Conservation (phyloP, 2,329 filamentous ascomycete genomes). For the Zymoseptoria passerinii region DNA sequence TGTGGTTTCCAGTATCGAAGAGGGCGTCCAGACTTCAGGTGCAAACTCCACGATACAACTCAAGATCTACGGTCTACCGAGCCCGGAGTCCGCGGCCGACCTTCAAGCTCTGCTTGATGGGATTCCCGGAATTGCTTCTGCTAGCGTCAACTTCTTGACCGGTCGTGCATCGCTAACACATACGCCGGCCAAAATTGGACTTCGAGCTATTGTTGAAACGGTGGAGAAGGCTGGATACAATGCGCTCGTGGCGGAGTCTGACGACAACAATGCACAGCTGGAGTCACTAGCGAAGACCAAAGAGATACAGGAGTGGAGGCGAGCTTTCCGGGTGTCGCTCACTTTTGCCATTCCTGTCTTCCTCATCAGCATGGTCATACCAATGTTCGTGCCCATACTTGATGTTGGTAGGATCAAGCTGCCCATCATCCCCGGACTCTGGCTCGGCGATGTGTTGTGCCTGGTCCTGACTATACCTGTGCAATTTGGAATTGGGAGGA, state of each 20-base stretch:
- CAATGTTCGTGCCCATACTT: slow-evolving; percentile 68
- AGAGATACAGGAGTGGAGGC: slow-evolving; percentile 88
- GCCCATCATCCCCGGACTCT: slow-evolving; percentile 63
- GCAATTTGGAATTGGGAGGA: slow-evolving; percentile 90
- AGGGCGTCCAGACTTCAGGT: slow-evolving; percentile 50
- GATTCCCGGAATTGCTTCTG: slow-evolving; percentile 65
- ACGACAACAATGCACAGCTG: slow-evolving; percentile 94
- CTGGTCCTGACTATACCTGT: slow-evolving; percentile 79
- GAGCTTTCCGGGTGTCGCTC: slow-evolving; percentile 67
- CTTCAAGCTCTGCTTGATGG: slow-evolving; percentile 61
- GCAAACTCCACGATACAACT: slow-evolving; percentile 58
- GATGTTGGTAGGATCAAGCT: slow-evolving; percentile 66
- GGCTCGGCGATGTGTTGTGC: slow-evolving; percentile 79
- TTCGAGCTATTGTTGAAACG: slow-evolving; percentile 72
- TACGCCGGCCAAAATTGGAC: slow-evolving; percentile 61
- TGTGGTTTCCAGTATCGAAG: slow-evolving; percentile 62
- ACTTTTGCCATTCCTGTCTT: slow-evolving; percentile 86
- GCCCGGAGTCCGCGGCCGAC: slow-evolving; percentile 60
- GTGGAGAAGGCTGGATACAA: slow-evolving; percentile 81
- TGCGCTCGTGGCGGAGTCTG: slow-evolving; percentile 77
- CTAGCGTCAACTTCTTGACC: slow-evolving; percentile 62
- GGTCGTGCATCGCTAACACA: slow-evolving; percentile 68
- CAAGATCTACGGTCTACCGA: slow-evolving; percentile 72
- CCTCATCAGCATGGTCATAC: slow-evolving; percentile 84
- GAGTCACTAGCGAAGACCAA: slow-evolving; percentile 93